Evolutionary conservation across 768 basidiomycete genomes (phyloP).

Genomic region (Panaeolus papilionaceus): DNA sequence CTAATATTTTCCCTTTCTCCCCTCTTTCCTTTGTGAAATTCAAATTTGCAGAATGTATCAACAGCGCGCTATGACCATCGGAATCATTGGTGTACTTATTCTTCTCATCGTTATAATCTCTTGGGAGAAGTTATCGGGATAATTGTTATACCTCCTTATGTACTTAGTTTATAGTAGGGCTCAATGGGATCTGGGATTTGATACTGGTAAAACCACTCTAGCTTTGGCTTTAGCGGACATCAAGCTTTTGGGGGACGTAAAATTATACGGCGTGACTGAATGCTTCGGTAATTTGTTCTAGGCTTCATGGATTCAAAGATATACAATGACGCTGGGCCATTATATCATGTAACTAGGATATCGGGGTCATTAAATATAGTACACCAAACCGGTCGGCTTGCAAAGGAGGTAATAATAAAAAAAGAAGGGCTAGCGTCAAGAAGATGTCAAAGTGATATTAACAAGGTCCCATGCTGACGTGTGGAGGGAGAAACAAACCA

Average conservation of each 20-base stretch:
- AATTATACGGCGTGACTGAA: background rate
- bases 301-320: background rate
- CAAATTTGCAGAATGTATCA: conserved; percentile 88
- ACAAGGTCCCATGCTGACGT: conserved; percentile 10
- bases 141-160: conserved; percentile 9
- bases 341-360: conserved; percentile 7
- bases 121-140: conserved; percentile 73
- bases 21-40: conserved; percentile 14
- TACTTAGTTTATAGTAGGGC: conserved; percentile 1
- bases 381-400: conserved; percentile 14
- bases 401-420: conserved; percentile 17
- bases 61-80: conserved; percentile 87
- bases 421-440: conserved; percentile 22
- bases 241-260: background rate
- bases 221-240: background rate
- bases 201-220: background rate
- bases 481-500: conserved; percentile 5
- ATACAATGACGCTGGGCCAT: conserved; percentile 11
- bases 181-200: background rate
- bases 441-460: conserved; percentile 21
- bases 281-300: background rate
- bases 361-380: conserved; percentile 11
- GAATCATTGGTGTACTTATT: conserved; percentile 85
- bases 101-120: conserved; percentile 82
- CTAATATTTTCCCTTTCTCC: conserved; percentile 26